phyloP scores from a whole-genome alignment of 441 rosid species.

The Brassica balearica region DNA sequence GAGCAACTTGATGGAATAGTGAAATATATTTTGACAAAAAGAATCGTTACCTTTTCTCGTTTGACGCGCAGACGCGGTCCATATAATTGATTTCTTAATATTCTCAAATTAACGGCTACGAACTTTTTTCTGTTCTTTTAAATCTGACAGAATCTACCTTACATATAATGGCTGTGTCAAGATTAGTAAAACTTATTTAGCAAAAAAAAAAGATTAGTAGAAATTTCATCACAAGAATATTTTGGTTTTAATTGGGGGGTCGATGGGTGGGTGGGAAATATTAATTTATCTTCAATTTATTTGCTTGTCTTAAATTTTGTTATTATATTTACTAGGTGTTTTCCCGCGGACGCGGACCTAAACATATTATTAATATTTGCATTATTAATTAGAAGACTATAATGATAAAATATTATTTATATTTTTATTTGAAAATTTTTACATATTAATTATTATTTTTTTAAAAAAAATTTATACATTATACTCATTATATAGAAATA shows the following conservation, averaged over 20 bases:
- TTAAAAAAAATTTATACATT: no score
- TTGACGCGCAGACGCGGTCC: slow-evolving; percentile 4
- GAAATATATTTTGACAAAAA: slow-evolving; percentile 30
- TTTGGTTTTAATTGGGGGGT: neutral
- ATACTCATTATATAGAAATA: no score
- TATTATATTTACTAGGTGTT: no score
- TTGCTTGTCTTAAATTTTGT: no score
- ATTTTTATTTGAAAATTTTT: no score
- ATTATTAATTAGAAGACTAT: no score
- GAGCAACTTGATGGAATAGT: slow-evolving; percentile 40
- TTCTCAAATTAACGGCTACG: slow-evolving; percentile 35
- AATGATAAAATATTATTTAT: no score
- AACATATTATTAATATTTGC: no score
- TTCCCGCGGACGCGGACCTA: no score
- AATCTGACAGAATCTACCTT: slow-evolving; percentile 13
- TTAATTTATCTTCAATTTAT: neutral
- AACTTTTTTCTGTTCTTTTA: neutral
- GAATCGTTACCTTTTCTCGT: slow-evolving; percentile 36
- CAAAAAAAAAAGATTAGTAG: neutral
- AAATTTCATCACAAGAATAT: neutral
- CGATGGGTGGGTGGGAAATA: no score
- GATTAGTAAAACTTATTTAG: neutral
- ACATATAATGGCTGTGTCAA: slow-evolving; percentile 17
- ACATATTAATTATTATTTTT: no score
- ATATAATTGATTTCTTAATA: slow-evolving; percentile 28